Conservation (phyloP, 176 grass and related monocot genomes). For the Coix lacrymajobi region DNA sequence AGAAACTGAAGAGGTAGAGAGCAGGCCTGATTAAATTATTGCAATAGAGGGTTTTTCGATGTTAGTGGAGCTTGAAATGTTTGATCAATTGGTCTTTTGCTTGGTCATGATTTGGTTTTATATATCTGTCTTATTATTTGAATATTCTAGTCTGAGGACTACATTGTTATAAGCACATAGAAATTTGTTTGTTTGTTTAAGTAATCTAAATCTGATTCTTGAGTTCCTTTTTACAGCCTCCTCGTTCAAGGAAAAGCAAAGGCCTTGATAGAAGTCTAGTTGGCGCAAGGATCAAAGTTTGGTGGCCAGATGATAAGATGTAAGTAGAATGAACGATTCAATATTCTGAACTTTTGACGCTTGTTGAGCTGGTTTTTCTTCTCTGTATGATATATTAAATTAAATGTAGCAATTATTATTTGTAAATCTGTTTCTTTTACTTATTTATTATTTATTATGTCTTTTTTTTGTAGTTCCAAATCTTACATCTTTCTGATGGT, state of each 20-base stretch:
- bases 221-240: conserved; percentile 35
- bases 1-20: conserved; percentile 49
- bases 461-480: neutral
- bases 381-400: neutral
- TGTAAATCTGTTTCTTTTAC: neutral
- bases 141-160: neutral
- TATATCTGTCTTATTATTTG: neutral
- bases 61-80: neutral
- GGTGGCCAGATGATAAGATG: conserved; percentile 92
- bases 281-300: conserved; percentile 82
- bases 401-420: neutral
- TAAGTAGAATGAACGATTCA: conserved; percentile 44
- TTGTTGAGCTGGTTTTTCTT: neutral
- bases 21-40: conserved; percentile 5
- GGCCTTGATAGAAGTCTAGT: conserved; percentile 60
- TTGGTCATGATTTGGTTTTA: neutral
- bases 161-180: neutral
- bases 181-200: neutral
- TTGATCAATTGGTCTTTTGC: neutral
- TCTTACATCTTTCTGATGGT: neutral
- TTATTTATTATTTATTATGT: neutral
- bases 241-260: conserved; percentile 53
- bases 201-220: conserved; percentile 19
- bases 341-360: neutral
- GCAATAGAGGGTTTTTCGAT: neutral